Evolutionary conservation across 768 basidiomycete genomes (phyloP), one percentile per base, ranked within the genome.

Genomic region (Tricholoma sp.): DNA sequence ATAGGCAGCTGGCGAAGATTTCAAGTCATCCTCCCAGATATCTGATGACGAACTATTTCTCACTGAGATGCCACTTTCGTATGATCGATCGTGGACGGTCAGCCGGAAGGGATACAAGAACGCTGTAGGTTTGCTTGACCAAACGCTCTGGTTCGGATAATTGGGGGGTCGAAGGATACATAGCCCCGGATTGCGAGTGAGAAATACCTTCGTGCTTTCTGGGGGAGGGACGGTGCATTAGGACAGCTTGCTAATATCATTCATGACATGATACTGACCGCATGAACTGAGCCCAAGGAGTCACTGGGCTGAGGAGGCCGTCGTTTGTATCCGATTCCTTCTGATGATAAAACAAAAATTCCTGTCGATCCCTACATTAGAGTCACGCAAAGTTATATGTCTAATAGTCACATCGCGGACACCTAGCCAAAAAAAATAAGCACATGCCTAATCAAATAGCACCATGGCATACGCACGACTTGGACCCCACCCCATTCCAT

Each of bases 51-150:
- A 61, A 55, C 29, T 66, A 42, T 52, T 52, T 71, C 87, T 66
- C 65, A 91, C 90, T 91, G 31, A 92, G 76, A 64, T 92, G 90
- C 90, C 90, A 91, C 65, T 92, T 92, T 52, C 87, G 80, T 52
- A 83, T 72, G 53, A 78, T 70, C 39, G 76, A 79, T 59, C 72
- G 72, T 37, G 73, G 63, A 24, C 84, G 81, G 53, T 84, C 81
- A 34, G 68, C 66, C 7, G 84, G 78, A 18, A 86, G 79, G 28
- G 83, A 81, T 51, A 91, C 87, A 63, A 82, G 84, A 39, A 91
- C 89, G 45, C 88, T 90, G 64, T 91, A 92, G 0, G 90, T 92
- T 66, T 92, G 89, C 67, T 92, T 92, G 62, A 91, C 82, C 17
- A 92, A 74, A 52, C 84, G 79, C 53, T 86, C 83, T 54, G 80